A percentile compares a stretch with the other conserved stretches of the same genome.
Conservation (phyloP, 139 green algal genomes). For the Coccomyxa sp. region DNA sequence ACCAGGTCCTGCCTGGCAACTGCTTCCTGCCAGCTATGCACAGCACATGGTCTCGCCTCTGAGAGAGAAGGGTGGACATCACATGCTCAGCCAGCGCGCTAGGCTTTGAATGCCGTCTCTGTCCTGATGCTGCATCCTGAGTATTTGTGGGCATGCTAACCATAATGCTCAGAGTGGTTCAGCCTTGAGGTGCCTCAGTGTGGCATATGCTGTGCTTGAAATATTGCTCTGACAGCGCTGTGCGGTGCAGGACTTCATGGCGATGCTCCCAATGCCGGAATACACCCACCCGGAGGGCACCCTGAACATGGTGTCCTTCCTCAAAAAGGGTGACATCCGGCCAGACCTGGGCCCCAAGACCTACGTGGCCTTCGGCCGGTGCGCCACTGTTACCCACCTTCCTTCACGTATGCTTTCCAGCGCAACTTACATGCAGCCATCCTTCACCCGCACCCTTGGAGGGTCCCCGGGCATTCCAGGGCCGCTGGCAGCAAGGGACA, state of each 20-base stretch:
- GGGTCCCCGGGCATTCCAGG: too few species aligned
- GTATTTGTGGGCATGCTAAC: neutral
- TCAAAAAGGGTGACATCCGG: slow-evolving; percentile 16
- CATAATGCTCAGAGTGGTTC: neutral
- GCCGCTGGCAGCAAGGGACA: too few species aligned
- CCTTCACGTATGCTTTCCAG: neutral
- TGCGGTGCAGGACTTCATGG: slow-evolving; percentile 40
- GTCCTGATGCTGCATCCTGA: neutral
- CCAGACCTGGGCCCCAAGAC: slow-evolving; percentile 71
- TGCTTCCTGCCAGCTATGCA: neutral
- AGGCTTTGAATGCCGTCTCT: neutral
- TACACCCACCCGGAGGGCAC: slow-evolving; percentile 51
- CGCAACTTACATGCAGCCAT: too few species aligned
- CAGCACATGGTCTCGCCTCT: neutral
- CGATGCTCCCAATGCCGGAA: slow-evolving; percentile 39
- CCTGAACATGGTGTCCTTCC: slow-evolving; percentile 47
- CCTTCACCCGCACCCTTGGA: too few species aligned
- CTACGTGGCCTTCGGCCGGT: slow-evolving; percentile 55
- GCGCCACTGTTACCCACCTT: neutral
- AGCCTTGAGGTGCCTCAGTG: neutral
- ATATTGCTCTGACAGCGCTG: neutral
- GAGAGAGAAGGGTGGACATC: neutral
- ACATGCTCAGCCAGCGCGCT: neutral
- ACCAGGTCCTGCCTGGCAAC: too few species aligned
- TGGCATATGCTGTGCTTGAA: neutral